These are phyloP conservation scores for Jasminum sambac DNA, from an alignment of 257 asterid species.

Conservation along the genomic window DNA sequence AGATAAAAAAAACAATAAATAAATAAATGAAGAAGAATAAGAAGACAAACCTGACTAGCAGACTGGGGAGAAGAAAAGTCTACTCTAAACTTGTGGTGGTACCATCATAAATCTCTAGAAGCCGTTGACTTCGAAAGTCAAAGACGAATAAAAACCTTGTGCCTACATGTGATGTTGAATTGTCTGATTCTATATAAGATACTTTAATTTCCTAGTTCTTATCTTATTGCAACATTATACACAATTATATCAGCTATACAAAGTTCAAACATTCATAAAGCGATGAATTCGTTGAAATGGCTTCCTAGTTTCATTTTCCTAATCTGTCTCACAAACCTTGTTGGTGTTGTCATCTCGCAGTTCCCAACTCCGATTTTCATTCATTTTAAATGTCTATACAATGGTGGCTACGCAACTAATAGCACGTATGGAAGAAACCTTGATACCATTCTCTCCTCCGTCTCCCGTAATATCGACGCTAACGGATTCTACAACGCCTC, in stretches of 20 bases:
- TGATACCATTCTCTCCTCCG: slow-evolving; percentile 8
- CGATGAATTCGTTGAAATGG: neutral
- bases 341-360: neutral
- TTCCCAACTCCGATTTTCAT: neutral
- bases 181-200: neutral
- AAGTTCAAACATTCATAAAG: neutral
- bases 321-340: neutral
- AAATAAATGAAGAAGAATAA: too few relatives aligned
- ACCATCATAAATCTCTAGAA: too few relatives aligned
- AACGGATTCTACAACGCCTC: slow-evolving; percentile 24
- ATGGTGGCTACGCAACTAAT: neutral
- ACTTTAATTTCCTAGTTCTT: too few relatives aligned
- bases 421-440: slow-evolving; percentile 21
- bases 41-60: too few relatives aligned
- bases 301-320: neutral
- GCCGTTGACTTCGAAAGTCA: too few relatives aligned
- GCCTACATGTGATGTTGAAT: too few relatives aligned
- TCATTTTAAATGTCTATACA: neutral
- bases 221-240: too few relatives aligned
- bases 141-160: too few relatives aligned
- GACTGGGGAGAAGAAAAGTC: too few relatives aligned
- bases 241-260: too few relatives aligned
- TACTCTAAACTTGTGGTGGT: too few relatives aligned
- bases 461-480: slow-evolving; percentile 14
- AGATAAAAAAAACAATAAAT: too few relatives aligned